Base-by-base conservation (phyloP, 257 asterid genomes). In the Salvia hispanica region DNA sequence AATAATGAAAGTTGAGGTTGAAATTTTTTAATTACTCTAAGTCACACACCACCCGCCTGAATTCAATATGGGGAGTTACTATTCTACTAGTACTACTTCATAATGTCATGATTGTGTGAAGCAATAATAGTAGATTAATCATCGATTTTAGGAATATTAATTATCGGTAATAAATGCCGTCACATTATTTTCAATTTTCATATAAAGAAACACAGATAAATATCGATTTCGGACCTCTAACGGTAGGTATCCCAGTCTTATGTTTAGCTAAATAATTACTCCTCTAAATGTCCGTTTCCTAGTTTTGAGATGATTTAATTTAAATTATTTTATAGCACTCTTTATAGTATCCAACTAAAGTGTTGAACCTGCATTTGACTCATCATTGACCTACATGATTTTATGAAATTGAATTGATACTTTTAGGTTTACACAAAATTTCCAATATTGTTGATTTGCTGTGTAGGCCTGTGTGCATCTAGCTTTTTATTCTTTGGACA, bases 281-380 rank as follows among this genome's bases (percentile, higher is more conserved):
- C 44, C 4, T 5, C 37, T 11, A 57, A 54, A 31, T 51, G 31
- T 52, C 46, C 57, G 28, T 69, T 46, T 51, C 7, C 28, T 62
- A 3, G 13, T 57, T 10, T 45, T 64, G 1, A 36, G 1, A 36
- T 37, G 8, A 37, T n/a, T 58, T 39, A n/a, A n/a, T n/a, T 18
- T 18, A 18, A 6, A 7, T 39, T 18, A 18, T 39, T 39, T 4
- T 0, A 4, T 4, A 37, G 42, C 42, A 37, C 7, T 37, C 8
- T 4, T 4, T 34, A 3, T 34, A 34, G 37, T 3, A 3, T 34
- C 37, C 5, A 34, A 3, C 6, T 18, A 0, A 18, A 6, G 2
- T 62, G 33, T 66, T 36, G 59, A 31, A 69, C 76, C 65, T 69
- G 68, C 50, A 18, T 72, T 79, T 79, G 82, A 74, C 81, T 76